Conservation (phyloP, 1,284 basidiomycete genomes). For the Vanrija pseudolonga region DNA sequence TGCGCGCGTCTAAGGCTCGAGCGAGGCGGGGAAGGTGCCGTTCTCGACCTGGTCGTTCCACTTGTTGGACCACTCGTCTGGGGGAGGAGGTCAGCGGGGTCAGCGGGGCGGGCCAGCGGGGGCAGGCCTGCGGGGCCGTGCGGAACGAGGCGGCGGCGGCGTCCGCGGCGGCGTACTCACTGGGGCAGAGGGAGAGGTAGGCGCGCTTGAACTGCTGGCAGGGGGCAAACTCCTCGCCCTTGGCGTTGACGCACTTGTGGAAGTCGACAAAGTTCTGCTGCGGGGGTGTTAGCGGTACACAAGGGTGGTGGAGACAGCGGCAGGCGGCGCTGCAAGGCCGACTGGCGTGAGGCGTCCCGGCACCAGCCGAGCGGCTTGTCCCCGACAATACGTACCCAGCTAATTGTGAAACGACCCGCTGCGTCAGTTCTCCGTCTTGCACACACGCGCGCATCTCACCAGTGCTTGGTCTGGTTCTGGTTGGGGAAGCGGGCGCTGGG, state of each 20-base stretch:
- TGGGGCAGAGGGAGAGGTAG: constrained; percentile 96
- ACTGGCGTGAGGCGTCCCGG: neutral
- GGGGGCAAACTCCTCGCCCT: constrained; percentile 94
- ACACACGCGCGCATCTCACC: constrained; percentile 55
- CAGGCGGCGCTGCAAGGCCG: too few relatives aligned
- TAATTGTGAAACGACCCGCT: neutral
- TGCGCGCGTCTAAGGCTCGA: constrained; percentile 63
- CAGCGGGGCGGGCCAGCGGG: too few relatives aligned
- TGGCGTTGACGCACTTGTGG: constrained; percentile 94
- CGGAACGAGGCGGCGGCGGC: neutral
- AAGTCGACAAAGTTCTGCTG: constrained; percentile 98
- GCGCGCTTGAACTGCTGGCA: constrained; percentile 99
- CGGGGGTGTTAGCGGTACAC: constrained; percentile 35
- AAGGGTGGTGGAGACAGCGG: too few relatives aligned
- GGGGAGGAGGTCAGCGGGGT: too few relatives aligned
- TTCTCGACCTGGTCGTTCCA: constrained; percentile 91
- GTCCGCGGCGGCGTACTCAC: constrained; percentile 57
- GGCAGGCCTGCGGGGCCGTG: neutral
- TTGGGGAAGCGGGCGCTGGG: constrained; percentile 85
- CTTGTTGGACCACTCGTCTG: constrained; percentile 81
- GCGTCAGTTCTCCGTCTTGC: neutral
- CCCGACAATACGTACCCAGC: constrained; percentile 12
- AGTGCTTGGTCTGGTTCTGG: constrained; percentile 90
- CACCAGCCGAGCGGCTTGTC: too few relatives aligned
- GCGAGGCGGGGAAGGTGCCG: constrained; percentile 84